Conservation (phyloP, 2,329 filamentous ascomycete genomes). For the Aspergillus chevalieri region DNA sequence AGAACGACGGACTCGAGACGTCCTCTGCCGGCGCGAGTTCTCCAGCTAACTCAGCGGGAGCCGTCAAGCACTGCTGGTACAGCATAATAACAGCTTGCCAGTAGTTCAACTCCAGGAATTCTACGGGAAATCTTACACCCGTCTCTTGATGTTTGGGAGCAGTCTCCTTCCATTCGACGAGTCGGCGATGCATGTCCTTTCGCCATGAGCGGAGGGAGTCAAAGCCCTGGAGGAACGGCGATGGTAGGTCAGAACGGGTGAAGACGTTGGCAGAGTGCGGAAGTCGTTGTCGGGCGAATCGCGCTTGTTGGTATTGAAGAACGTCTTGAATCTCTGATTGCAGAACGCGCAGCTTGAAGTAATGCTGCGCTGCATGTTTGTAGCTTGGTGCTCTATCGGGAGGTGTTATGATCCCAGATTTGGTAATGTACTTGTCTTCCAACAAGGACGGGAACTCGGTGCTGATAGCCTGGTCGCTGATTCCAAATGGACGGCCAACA, state of each 20-base stretch:
- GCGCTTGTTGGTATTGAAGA: conserved; percentile 82
- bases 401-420: conserved; percentile 63
- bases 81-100: conserved; percentile 97
- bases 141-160: conserved; percentile 73
- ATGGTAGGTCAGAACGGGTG: conserved; percentile 72
- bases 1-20: conserved; percentile 50
- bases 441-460: conserved; percentile 87
- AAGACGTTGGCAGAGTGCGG: conserved; percentile 62
- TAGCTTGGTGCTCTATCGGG: conserved; percentile 66
- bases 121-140: conserved; percentile 79
- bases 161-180: conserved; percentile 80
- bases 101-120: conserved; percentile 92
- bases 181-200: conserved; percentile 72
- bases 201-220: conserved; percentile 85
- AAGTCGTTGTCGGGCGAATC: conserved; percentile 63
- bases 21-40: conserved; percentile 61
- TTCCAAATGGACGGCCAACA: conserved; percentile 85
- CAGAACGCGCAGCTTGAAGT: conserved; percentile 78
- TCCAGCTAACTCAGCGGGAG: conserved; percentile 75
- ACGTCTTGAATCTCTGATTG: conserved; percentile 96
- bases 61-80: conserved; percentile 82
- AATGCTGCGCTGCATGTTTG: conserved; percentile 86
- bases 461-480: conserved; percentile 93
- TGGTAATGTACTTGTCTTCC: conserved; percentile 83
- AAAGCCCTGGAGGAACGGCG: conserved; percentile 77